A percentile compares a stretch with the other conserved stretches of the same genome.
Conservation (phyloP, 768 basidiomycete genomes). For the Mycena pura region DNA sequence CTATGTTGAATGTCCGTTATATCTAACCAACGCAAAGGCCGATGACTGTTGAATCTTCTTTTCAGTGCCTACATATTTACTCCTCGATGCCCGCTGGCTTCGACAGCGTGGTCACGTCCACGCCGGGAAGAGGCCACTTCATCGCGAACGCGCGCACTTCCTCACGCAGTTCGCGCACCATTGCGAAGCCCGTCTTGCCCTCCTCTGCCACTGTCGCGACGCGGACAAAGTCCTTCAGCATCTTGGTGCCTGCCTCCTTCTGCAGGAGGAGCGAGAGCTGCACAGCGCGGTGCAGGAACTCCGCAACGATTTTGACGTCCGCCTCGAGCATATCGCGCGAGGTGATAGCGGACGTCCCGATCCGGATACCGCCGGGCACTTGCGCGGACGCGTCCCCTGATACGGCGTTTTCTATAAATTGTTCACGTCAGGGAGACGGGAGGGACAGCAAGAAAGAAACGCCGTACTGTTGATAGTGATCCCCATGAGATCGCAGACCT, state of each 20-base stretch:
- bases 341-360: conserved; percentile 93
- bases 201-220: conserved; percentile 74
- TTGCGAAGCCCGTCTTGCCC: conserved; percentile 71
- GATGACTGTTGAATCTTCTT: conserved; percentile 65
- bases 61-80: conserved; percentile 26
- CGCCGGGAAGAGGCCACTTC: conserved; percentile 93
- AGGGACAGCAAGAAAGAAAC: background rate
- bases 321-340: conserved; percentile 91
- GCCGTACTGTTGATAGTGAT: conserved; percentile 95
- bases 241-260: conserved; percentile 93
- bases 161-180: conserved; percentile 74
- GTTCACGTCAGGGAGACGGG: background rate
- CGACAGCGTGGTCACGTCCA: conserved; percentile 53
- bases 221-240: conserved; percentile 94
- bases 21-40: conserved; percentile 34
- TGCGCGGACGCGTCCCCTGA: conserved; percentile 96
- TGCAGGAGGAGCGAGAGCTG: conserved; percentile 90
- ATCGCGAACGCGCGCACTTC: conserved; percentile 86
- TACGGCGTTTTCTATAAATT: conserved; percentile 84
- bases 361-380: conserved; percentile 95
- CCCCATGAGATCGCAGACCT: conserved; percentile 94
- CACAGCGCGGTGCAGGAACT: conserved; percentile 92
- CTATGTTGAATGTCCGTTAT: conserved; percentile 62
- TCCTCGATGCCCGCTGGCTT: conserved; percentile 72
- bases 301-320: conserved; percentile 87